Evolutionary conservation across 345 rosid species (phyloP), one percentile per base, ranked within the genome.

Genomic region (Gossypium sturtianum): DNA sequence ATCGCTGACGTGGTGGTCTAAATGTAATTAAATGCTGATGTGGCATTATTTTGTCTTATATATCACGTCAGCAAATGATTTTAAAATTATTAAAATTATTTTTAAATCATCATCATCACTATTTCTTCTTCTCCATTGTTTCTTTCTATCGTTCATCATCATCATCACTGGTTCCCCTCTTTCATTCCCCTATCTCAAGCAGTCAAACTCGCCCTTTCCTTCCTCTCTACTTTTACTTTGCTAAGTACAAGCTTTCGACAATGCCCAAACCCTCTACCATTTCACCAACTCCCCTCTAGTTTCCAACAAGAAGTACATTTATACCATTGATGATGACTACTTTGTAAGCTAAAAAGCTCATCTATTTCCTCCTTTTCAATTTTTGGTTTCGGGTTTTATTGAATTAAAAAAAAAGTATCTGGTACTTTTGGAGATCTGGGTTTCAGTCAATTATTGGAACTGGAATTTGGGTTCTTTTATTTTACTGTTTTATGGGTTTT

Each of bases 321-420:
- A 76, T 81, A 92, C 95, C 76, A 92, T 92, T 75, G 97, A 92
- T 66, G 97, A 92, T 76, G 95, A 92, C 79, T 92, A 95, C 86
- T 92, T 90, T 82, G 95, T 92, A 83, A 89, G 95, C 80, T 4
- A 15, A 54, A 59, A 49, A 29, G 10, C 22, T 66, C 19, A n/a
- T 45, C 11, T 19, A 20, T 53, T 62, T 27, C 3, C 66, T 9
- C n/a, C 2, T 64, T 57, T 61, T 19, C 11, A 48, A 47, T 23
- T 22, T 45, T 43, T 29, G 65, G 41, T 23, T 75, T 49, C n/a
- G 38, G 34, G 13, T 52, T 49, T 29, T 29, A 29, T 29, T 2
- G 34, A 29, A 29, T 29, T 29, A 29, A 29, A 29, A 29, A 29
- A 27, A 29, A 29, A 29, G 34, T 29, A 29, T 29, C 0, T 29